Percentiles rank a stretch among this genome's conserved stretches.
Conservation (phyloP, 116 monocot genomes). For the Dioscorea cayenensis region DNA sequence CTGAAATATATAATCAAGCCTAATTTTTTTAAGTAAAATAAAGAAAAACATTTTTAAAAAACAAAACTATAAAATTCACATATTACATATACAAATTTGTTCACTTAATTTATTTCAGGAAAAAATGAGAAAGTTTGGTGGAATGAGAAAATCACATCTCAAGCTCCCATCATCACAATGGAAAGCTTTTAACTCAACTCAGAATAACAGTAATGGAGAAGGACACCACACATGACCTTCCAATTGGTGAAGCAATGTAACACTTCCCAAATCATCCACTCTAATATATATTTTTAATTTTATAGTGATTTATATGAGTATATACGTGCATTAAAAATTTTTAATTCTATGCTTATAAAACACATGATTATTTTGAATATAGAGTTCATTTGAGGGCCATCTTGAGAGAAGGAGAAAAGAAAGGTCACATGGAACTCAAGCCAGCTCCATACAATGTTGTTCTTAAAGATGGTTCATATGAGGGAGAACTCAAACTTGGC, state of each 20-base stretch:
- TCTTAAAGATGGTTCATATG: conserved; percentile 41
- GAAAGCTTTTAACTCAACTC: conserved; percentile 20
- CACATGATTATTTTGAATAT: no score
- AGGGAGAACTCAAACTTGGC: conserved; percentile 68
- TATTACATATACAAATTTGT: no score
- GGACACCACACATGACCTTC: conserved; percentile 27
- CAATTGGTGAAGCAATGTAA: conserved; percentile 60
- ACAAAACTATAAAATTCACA: no score
- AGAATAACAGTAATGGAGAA: conserved; percentile 45
- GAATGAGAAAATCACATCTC: conserved; percentile 73
- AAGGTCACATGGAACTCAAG: conserved; percentile 35
- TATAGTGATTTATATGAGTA: no score
- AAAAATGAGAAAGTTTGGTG: conserved; percentile 51
- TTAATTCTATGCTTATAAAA: no score
- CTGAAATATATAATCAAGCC: no score
- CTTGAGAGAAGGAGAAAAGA: conserved; percentile 34
- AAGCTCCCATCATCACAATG: conserved; percentile 21
- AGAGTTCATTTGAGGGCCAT: conserved; percentile 46
- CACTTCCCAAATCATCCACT: not conserved
- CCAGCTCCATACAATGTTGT: conserved; percentile 65
- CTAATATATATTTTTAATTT: not conserved
- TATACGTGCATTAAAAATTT: no score
- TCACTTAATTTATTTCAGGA: conserved; percentile 17
- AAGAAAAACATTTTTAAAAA: no score
- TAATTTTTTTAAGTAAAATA: no score